Conservation (phyloP, 1,139 yeast genomes). For the Yamadazyma blattariae region DNA sequence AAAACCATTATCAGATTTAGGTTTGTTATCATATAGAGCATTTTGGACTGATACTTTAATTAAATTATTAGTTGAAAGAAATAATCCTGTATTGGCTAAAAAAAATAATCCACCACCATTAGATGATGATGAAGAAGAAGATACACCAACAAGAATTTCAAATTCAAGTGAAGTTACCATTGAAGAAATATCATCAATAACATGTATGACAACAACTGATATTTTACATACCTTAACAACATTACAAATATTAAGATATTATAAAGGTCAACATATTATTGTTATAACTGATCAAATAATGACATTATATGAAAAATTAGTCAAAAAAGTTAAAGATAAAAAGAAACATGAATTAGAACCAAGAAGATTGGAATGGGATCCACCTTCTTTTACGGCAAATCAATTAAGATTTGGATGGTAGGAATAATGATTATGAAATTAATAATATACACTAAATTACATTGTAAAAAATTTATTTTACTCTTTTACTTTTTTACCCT, state of each 20-base stretch:
- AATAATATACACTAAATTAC: conserved; percentile 3
- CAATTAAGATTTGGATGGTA: conserved; percentile 96
- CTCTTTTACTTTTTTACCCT: too few species aligned
- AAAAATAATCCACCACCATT: conserved; percentile 35
- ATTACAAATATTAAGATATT: conserved; percentile 82
- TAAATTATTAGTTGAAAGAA: conserved; percentile 64
- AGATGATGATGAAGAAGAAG: conserved; percentile 16
- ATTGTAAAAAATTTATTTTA: neutral
- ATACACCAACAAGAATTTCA: conserved; percentile 12
- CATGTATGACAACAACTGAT: conserved; percentile 96
- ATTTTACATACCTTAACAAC: conserved; percentile 91
- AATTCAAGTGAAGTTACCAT: conserved; percentile 69
- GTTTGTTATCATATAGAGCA: conserved; percentile 88
- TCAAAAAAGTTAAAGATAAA: conserved; percentile 53
- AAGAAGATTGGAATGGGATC: conserved; percentile 77
- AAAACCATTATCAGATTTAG: conserved; percentile 93
- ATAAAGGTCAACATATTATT: conserved; percentile 94
- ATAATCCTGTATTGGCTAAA: conserved; percentile 36
- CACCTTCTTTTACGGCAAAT: conserved; percentile 95
- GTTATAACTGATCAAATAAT: conserved; percentile 84
- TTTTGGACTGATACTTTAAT: conserved; percentile 94
- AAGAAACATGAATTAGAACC: conserved; percentile 81
- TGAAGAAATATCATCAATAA: conserved; percentile 82
- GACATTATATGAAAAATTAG: conserved; percentile 70
- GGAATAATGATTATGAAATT: conserved; percentile 6